Evolutionary conservation across 2,329 filamentous ascomycete species (phyloP), one percentile per base, ranked within the genome.

Genomic region (Dactylellina cionopaga): DNA sequence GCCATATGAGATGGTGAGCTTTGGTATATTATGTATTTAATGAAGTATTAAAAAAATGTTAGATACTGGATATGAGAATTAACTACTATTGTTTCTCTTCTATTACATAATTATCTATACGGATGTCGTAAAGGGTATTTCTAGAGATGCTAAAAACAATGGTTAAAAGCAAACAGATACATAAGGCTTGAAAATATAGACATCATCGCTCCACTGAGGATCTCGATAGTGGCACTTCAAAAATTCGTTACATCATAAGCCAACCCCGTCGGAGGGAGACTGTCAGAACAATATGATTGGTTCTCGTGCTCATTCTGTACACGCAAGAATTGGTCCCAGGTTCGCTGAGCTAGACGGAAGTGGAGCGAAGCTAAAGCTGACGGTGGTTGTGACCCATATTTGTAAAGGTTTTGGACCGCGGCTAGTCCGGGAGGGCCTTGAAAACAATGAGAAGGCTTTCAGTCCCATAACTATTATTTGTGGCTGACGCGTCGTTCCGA

Each of bases 381-480:
- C 1, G 24, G 47, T 52, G 47, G 47, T 52, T 37, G 47, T 52
- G 37, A 52, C 59, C 69, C 74, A 76, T 76, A 52, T 75, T 75
- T 22, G 37, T 39, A 13, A 77, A 58, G 49, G 76, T 46, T 7
- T 76, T 52, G 3, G 72, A 47, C 25, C 76, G 69, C 2, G 59
- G 55, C 35, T 75, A 68, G 3, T 62, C 60, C 47, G 76, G 75
- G 9, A 71, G 54, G 19, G 76, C 64, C 24, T 74, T 62, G 19
- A 76, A 33, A 33, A 76, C 58, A n/a, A 73, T 74, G 43, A 74
- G 66, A 54, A 73, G 76, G 31, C 60, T 37, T 22, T 19, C 15
- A 52, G 47, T 35, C 27, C 13, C 47, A 52, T n/a, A n/a, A n/a
- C n/a, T n/a, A n/a, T n/a, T n/a, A n/a, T n/a, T n/a, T n/a, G n/a